phyloP scores from a whole-genome alignment of 495 filamentous ascomycete species.

The Sporormia fimetaria region DNA sequence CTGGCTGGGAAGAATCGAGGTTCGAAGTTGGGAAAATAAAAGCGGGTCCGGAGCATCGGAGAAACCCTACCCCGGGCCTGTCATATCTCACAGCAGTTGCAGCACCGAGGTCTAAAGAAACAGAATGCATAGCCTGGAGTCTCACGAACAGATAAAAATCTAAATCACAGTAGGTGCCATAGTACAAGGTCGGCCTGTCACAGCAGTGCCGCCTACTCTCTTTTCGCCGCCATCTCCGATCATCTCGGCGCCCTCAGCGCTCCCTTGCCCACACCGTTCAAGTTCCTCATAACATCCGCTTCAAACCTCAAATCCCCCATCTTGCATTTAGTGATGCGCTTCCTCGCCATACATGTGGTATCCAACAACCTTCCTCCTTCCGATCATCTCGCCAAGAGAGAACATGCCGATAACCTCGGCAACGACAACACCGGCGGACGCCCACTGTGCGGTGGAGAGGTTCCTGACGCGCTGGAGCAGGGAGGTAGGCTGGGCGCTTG shows the following conservation, averaged over 20 bases:
- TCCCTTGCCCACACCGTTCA: not conserved
- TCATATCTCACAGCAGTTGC: not conserved
- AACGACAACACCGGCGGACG: slow-evolving; percentile 57
- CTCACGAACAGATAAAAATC: slow-evolving; percentile 21
- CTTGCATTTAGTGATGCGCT: slow-evolving; percentile 26
- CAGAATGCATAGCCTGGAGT: slow-evolving; percentile 18
- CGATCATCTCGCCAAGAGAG: slow-evolving; percentile 94
- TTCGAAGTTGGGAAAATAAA: slow-evolving; percentile 5
- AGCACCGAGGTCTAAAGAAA: not conserved
- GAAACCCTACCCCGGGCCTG: slow-evolving; percentile 4
- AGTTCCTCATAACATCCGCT: not conserved
- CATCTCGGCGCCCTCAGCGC: no score
- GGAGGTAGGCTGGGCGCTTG: slow-evolving; percentile 37
- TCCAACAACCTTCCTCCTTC: slow-evolving; percentile 82
- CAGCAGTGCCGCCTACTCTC: slow-evolving; percentile 3
- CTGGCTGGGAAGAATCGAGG: not conserved
- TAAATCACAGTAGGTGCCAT: slow-evolving; percentile 27
- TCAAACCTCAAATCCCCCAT: not conserved
- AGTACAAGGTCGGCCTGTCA: slow-evolving; percentile 22
- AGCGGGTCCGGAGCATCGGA: slow-evolving; percentile 8
- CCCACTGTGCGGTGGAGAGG: slow-evolving; percentile 55
- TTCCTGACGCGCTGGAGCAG: slow-evolving; percentile 56
- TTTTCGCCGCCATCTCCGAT: no score
- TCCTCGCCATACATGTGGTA: slow-evolving; percentile 42
- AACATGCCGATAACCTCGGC: slow-evolving; percentile 95